A percentile compares a stretch with the other conserved stretches of the same genome.
phyloP scores from a whole-genome alignment of 352 stramenopile genomes.

The Phytophthora tentaculata region DNA sequence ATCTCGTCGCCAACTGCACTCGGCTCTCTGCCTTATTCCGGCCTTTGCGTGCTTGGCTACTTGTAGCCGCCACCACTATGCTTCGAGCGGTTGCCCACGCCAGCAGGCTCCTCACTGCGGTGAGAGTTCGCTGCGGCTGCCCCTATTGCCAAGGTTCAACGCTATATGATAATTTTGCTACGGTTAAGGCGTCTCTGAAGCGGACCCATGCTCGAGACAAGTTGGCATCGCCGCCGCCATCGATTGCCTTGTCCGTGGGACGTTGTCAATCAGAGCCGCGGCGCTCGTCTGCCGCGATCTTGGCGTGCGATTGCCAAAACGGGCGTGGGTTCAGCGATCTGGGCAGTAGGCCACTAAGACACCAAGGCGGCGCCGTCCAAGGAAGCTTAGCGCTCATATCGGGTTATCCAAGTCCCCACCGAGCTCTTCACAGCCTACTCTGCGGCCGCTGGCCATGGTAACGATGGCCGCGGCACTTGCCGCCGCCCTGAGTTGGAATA shows the following conservation, averaged over 20 bases:
- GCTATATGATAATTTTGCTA: background rate
- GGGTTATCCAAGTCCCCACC: slow-evolving; percentile 4
- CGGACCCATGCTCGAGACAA: background rate
- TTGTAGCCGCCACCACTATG: slow-evolving; percentile 13
- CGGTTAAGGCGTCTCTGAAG: background rate
- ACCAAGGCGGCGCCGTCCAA: background rate
- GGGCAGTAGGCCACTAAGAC: slow-evolving; percentile 7
- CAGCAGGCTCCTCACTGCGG: slow-evolving; percentile 1
- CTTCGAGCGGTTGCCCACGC: slow-evolving; percentile 12
- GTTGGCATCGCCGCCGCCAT: slow-evolving; percentile 3
- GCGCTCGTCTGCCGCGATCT: slow-evolving; percentile 26
- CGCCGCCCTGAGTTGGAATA: slow-evolving; percentile 31
- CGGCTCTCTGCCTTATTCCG: slow-evolving; percentile 23
- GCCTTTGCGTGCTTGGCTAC: slow-evolving; percentile 7
- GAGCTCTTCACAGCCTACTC: slow-evolving; percentile 27
- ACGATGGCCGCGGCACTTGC: background rate
- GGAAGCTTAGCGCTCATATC: slow-evolving; percentile 21
- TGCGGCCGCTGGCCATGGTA: slow-evolving; percentile 1
- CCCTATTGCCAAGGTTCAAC: slow-evolving; percentile 3
- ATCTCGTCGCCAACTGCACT: slow-evolving; percentile 31
- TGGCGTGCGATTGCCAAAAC: slow-evolving; percentile 38
- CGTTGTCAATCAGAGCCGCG: slow-evolving; percentile 4
- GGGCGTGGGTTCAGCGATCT: slow-evolving; percentile 28
- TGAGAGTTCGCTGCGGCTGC: slow-evolving; percentile 1
- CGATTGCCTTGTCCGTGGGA: slow-evolving; percentile 12